Conservation (phyloP, 345 rosid genomes). For the Eucalyptus polybractea region DNA sequence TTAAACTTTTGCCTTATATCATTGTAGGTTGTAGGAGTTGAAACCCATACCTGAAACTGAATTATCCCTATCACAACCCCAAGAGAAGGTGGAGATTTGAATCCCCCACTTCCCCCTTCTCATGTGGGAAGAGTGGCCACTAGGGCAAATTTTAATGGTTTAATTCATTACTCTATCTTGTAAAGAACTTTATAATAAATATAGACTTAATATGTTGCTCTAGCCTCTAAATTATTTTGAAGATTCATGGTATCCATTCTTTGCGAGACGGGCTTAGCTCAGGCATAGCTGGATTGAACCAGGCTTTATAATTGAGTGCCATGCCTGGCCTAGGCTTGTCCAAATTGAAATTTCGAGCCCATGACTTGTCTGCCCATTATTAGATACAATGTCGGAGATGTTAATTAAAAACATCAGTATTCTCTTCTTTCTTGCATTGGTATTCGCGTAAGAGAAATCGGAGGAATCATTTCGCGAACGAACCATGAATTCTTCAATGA, state of each 20-base stretch:
- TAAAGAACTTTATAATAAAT: neutral
- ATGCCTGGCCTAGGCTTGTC: neutral
- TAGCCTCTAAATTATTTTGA: neutral
- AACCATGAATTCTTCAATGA: neutral
- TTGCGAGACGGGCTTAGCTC: neutral
- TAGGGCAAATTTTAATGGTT: too few species aligned
- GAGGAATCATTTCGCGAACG: neutral
- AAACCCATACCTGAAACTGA: too few species aligned
- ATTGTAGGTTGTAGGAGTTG: too few species aligned
- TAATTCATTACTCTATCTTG: too few species aligned
- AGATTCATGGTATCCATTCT: neutral
- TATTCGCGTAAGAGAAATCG: neutral
- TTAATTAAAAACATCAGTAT: neutral
- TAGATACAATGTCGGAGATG: neutral
- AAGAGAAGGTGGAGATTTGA: too few species aligned
- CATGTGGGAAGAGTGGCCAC: rapidly evolving
- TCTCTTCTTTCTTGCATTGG: neutral
- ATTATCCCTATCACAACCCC: too few species aligned
- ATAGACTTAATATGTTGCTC: neutral
- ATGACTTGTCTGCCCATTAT: neutral
- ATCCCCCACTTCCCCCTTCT: too few species aligned
- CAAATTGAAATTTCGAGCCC: neutral
- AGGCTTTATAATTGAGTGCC: neutral
- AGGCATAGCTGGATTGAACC: neutral
- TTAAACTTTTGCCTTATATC: too few species aligned